Percentiles rank a stretch among this genome's conserved stretches.
phyloP scores from a whole-genome alignment of 345 rosid species.

The Eutrema yunnanense region DNA sequence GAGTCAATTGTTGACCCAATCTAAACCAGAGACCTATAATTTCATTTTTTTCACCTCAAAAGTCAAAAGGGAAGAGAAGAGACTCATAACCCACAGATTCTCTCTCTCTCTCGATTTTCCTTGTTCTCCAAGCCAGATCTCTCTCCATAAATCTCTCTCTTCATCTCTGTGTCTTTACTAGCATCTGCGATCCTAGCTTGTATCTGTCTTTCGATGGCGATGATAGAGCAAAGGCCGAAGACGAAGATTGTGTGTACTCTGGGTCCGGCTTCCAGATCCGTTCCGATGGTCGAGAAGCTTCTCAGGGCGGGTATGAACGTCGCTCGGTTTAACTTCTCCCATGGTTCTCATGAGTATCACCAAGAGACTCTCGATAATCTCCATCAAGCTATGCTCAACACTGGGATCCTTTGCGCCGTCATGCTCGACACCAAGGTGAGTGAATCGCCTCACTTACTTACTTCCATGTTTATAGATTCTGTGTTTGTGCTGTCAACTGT shows the following conservation, averaged over 20 bases:
- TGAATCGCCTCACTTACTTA: background rate
- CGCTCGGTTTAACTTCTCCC: conserved; percentile 96
- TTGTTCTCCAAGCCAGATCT: conserved; percentile 35
- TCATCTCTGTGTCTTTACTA: background rate
- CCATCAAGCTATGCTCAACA: conserved; percentile 70
- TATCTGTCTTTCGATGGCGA: conserved; percentile 1
- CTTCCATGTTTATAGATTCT: background rate
- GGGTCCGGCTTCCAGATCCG: conserved; percentile 87
- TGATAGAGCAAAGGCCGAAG: conserved; percentile 60
- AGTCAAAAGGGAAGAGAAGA: background rate
- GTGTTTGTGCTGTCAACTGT: background rate
- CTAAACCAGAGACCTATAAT: conserved; percentile 18
- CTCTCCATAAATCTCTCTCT: conserved; percentile 18
- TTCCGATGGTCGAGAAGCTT: conserved; percentile 77
- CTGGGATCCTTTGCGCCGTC: conserved; percentile 90
- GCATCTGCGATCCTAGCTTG: conserved; percentile 3
- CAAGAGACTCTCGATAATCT: conserved; percentile 94
- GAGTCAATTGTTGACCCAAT: conserved; percentile 15
- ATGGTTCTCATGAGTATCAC: conserved; percentile 91
- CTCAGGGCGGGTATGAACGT: conserved; percentile 93
- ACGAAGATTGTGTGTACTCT: conserved; percentile 96
- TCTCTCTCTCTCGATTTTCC: conserved; percentile 10
- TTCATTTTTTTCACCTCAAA: background rate
- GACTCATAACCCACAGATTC: conserved; percentile 1
- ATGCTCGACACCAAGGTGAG: conserved; percentile 97